Conservation (phyloP, 768 basidiomycete genomes). For the Sarcomyxa edulis region DNA sequence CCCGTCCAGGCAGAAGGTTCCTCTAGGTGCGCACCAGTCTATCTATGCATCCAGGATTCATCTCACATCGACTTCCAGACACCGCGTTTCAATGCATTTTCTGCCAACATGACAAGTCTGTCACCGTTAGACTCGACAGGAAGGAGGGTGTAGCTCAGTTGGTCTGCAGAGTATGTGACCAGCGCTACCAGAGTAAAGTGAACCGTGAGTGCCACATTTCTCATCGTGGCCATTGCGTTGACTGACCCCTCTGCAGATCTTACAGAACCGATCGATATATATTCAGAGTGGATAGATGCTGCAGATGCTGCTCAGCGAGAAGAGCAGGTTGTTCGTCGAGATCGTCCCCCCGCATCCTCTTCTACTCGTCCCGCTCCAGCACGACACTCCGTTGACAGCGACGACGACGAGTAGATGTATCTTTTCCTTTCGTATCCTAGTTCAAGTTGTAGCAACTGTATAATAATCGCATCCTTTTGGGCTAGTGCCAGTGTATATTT, state of each 20-base stretch:
- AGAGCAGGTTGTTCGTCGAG: conserved; percentile 43
- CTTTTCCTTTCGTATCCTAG: too few relatives aligned
- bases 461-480: too few relatives aligned
- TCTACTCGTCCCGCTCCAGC: conserved; percentile 48
- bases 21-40: conserved; percentile 54
- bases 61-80: conserved; percentile 37
- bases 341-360: conserved; percentile 46
- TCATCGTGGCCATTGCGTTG: conserved; percentile 3
- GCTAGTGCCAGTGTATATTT: too few relatives aligned
- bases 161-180: conserved; percentile 81
- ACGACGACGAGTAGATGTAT: conserved; percentile 41
- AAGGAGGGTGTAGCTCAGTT: conserved; percentile 82
- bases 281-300: conserved; percentile 90
- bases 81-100: conserved; percentile 83
- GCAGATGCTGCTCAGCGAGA: conserved; percentile 77
- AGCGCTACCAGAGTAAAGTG: conserved; percentile 82
- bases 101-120: conserved; percentile 87
- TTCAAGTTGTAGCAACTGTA: too few relatives aligned
- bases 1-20: conserved; percentile 59
- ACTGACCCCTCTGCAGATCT: conserved; percentile 46
- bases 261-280: conserved; percentile 84
- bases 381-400: conserved; percentile 39
- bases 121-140: conserved; percentile 78
- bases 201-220: conserved; percentile 57
- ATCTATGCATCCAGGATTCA: background rate